A percentile compares a stretch with the other conserved stretches of the same genome.
Evolutionary conservation across 148 eudicot species (phyloP).

Genomic region (Polygonum aviculare): DNA sequence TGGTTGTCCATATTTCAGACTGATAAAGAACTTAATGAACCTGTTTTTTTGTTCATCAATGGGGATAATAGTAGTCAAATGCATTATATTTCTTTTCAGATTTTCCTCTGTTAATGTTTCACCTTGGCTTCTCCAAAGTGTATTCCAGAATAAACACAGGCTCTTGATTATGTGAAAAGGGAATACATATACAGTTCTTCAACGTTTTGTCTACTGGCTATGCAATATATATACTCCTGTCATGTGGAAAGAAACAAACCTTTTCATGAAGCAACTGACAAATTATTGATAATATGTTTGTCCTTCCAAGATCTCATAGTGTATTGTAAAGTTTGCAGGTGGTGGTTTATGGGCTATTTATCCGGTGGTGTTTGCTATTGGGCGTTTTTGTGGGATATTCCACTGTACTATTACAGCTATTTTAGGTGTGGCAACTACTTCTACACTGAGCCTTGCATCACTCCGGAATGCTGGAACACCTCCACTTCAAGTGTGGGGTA

Average conservation of each 20-base stretch:
- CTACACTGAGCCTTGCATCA: constrained; percentile 59
- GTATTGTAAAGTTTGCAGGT: constrained; percentile 39
- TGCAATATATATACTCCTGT: background rate
- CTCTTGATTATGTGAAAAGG: background rate
- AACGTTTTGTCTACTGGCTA: background rate
- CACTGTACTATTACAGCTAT: constrained; percentile 36
- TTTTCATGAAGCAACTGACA: background rate
- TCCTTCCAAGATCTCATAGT: background rate
- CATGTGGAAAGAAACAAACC: background rate
- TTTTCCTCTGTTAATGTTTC: background rate
- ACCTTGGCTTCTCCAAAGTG: background rate
- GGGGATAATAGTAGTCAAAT: background rate
- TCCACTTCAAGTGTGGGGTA: constrained; percentile 64
- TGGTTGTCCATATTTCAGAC: background rate
- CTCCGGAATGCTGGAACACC: constrained; percentile 68
- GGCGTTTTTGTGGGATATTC: constrained; percentile 41
- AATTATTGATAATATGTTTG: background rate
- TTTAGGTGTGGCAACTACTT: constrained; percentile 52
- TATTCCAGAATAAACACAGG: background rate
- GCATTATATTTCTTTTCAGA: background rate
- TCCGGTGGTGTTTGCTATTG: constrained; percentile 69
- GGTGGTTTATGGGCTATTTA: constrained; percentile 88
- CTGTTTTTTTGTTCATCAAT: background rate
- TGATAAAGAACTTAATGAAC: background rate
- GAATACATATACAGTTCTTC: background rate